These are phyloP conservation scores for Phialophora macrospora DNA, from an alignment of 2,329 filamentous ascomycete genomes.

Conservation along the genomic window DNA sequence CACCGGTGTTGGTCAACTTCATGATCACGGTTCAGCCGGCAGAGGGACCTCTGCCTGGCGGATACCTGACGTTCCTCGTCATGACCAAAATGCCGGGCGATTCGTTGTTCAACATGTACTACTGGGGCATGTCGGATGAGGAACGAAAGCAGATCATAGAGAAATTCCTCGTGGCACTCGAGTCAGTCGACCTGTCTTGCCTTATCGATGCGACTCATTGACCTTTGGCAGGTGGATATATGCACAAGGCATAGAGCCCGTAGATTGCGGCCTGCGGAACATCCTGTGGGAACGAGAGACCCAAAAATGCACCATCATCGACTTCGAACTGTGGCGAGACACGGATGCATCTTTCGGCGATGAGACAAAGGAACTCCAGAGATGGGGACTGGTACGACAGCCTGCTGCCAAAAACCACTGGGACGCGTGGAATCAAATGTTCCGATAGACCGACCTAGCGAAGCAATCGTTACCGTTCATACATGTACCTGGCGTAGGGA, in stretches of 20 bases:
- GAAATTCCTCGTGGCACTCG: slow-evolving; percentile 31
- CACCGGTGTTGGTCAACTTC: slow-evolving; percentile 37
- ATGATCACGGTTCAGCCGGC: slow-evolving; percentile 34
- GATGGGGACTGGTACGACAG: slow-evolving; percentile 34
- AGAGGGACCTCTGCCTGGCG: slow-evolving; percentile 34
- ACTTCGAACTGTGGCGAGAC: slow-evolving; percentile 38
- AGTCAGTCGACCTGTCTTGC: slow-evolving; percentile 15
- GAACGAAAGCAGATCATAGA: slow-evolving; percentile 29
- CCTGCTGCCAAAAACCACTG: slow-evolving; percentile 34
- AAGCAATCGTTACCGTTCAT: background rate
- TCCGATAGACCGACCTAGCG: slow-evolving; percentile 1
- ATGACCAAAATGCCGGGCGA: slow-evolving; percentile 40
- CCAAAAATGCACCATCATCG: slow-evolving; percentile 36
- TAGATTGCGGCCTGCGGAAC: slow-evolving; percentile 37
- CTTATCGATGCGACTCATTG: background rate
- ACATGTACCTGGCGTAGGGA: background rate
- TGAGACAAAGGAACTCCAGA: slow-evolving; percentile 36
- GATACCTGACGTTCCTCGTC: slow-evolving; percentile 40
- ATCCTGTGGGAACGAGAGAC: slow-evolving; percentile 36
- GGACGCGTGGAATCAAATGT: slow-evolving; percentile 33
- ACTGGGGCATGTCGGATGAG: slow-evolving; percentile 35
- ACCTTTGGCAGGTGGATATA: slow-evolving; percentile 30
- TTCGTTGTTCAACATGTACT: slow-evolving; percentile 35
- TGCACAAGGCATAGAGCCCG: slow-evolving; percentile 34
- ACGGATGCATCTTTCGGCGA: slow-evolving; percentile 22